These are phyloP conservation scores for Russula emetica DNA, from an alignment of 768 basidiomycete genomes.

Conservation along the genomic window DNA sequence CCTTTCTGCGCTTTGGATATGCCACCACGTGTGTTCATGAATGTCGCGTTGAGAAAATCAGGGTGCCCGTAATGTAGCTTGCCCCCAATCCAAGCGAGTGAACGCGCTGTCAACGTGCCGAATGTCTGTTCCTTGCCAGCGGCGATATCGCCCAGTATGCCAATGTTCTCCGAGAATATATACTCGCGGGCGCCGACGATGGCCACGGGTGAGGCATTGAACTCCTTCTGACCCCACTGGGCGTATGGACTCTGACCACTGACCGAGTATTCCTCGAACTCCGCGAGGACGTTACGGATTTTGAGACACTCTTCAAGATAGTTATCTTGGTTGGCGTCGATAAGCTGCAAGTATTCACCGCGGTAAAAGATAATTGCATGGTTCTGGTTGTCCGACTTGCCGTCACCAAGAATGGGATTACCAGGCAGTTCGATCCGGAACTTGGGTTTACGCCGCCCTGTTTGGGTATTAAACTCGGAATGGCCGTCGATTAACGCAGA, in stretches of 20 bases:
- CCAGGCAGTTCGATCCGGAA: slow-evolving; percentile 98
- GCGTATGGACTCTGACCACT: slow-evolving; percentile 90
- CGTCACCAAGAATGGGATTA: slow-evolving; percentile 98
- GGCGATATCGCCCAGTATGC: slow-evolving; percentile 96
- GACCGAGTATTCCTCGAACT: slow-evolving; percentile 90
- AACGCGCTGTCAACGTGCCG: slow-evolving; percentile 93
- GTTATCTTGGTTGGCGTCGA: slow-evolving; percentile 99
- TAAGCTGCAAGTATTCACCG: slow-evolving; percentile 97
- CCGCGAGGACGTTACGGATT: slow-evolving; percentile 95
- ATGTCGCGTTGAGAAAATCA: slow-evolving; percentile 96
- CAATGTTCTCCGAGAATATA: slow-evolving; percentile 99
- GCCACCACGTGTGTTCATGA: slow-evolving; percentile 98
- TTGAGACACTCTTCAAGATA: slow-evolving; percentile 99
- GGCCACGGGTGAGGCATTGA: slow-evolving; percentile 84
- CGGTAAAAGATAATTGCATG: slow-evolving; percentile 99
- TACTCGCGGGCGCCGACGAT: slow-evolving; percentile 99
- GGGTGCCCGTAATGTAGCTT: slow-evolving; percentile 99
- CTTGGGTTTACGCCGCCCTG: slow-evolving; percentile 86
- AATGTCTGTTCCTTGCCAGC: slow-evolving; percentile 99
- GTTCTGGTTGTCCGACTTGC: slow-evolving; percentile 99
- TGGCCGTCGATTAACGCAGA: slow-evolving; percentile 97
- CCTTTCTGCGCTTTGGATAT: slow-evolving; percentile 99
- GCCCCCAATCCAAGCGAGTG: slow-evolving; percentile 95
- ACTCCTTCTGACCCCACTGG: slow-evolving; percentile 84
- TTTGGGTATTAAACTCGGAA: slow-evolving; percentile 89